A percentile compares a stretch with the other conserved stretches of the same genome.
Conservation (phyloP, 2,329 filamentous ascomycete genomes). For the Volutella citrinella region DNA sequence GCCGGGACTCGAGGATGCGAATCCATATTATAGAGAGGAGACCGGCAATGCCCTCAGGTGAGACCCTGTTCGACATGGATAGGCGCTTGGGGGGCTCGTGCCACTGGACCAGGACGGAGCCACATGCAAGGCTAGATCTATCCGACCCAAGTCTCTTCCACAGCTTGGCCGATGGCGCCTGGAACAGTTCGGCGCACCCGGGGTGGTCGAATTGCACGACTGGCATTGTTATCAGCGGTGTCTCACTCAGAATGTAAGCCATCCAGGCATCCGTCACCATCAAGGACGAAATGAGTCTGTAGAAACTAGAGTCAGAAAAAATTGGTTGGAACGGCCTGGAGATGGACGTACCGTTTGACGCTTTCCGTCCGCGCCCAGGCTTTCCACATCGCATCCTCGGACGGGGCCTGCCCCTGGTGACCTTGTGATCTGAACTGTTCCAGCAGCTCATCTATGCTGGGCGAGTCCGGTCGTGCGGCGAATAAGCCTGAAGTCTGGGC, state of each 20-base stretch:
- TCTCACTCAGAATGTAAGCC: background rate
- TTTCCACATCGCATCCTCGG: slow-evolving; percentile 5
- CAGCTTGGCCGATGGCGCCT: slow-evolving; percentile 1
- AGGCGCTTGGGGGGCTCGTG: background rate
- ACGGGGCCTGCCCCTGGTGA: background rate
- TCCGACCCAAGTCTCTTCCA: slow-evolving; percentile 1
- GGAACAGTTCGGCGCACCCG: background rate
- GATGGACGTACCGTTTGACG: slow-evolving; percentile 1
- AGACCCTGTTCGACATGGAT: background rate
- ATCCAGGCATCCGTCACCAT: slow-evolving; percentile 7
- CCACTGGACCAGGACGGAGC: background rate
- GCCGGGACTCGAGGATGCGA: background rate
- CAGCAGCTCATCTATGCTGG: background rate
- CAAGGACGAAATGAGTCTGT: slow-evolving; percentile 1
- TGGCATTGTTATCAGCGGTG: background rate
- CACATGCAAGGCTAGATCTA: background rate
- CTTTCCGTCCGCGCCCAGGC: slow-evolving; percentile 6
- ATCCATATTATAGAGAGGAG: slow-evolving; percentile 4
- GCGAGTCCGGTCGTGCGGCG: background rate
- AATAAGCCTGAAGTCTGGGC: slow-evolving; percentile 1
- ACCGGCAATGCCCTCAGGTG: slow-evolving; percentile 3
- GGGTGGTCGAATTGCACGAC: slow-evolving; percentile 5
- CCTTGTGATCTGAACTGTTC: too few species aligned
- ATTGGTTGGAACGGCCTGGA: too few species aligned
- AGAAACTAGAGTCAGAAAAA: too few species aligned